Evolutionary conservation across 2,329 filamentous ascomycete genomes (phyloP).

Genomic region (Botryotinia narcissicola): DNA sequence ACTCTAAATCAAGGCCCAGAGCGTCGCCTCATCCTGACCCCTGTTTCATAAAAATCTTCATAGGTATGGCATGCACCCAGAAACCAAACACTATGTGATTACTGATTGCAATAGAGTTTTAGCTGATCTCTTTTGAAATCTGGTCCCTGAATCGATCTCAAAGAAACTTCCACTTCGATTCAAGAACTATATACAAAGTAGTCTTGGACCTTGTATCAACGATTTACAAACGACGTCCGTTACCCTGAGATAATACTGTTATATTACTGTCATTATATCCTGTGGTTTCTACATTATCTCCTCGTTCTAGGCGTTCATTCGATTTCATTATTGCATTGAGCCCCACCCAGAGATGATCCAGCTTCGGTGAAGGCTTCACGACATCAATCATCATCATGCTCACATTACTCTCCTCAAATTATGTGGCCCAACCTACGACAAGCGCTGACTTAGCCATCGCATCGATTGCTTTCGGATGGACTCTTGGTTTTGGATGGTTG

Average conservation of each 20-base stretch:
- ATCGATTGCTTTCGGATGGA: conserved; percentile 42
- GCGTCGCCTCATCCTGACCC: not conserved
- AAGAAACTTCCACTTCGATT: not conserved
- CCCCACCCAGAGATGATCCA: not conserved
- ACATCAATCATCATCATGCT: not conserved
- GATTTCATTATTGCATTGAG: not conserved
- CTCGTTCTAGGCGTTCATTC: not conserved
- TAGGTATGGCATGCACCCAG: not conserved
- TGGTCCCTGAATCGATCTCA: not conserved
- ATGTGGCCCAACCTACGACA: conserved; percentile 21
- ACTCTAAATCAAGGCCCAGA: not conserved
- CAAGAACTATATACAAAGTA: not conserved
- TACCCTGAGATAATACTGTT: not conserved
- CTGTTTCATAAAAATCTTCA: conserved; percentile 4
- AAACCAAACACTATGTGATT: not conserved
- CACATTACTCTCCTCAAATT: conserved; percentile 15
- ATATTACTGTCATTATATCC: not conserved
- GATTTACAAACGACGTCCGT: not conserved
- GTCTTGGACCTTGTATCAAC: not conserved
- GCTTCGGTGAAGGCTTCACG: not conserved
- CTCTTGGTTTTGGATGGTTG: conserved; percentile 41
- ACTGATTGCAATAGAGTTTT: not conserved
- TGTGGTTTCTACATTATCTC: not conserved
- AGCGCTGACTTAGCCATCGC: conserved; percentile 39
- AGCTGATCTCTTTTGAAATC: not conserved